Evolutionary conservation across 345 rosid species (phyloP).

Genomic region (Citrus maxima): DNA sequence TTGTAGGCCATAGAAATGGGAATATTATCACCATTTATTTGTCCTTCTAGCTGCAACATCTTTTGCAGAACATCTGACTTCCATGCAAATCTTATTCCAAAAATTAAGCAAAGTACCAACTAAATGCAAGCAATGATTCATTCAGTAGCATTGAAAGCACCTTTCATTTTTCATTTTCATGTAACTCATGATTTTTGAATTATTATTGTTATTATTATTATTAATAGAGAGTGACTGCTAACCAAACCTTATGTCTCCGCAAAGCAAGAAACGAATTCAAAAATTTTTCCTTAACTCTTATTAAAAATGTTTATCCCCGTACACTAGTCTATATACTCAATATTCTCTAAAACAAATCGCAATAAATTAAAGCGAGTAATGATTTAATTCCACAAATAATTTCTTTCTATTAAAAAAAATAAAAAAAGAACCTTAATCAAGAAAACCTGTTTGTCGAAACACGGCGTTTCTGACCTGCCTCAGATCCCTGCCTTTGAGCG

Average conservation of each 20-base stretch:
- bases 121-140: background rate
- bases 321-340: background rate
- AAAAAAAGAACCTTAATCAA: slow-evolving; percentile 43
- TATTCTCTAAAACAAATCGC: background rate
- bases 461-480: slow-evolving; percentile 81
- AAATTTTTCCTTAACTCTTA: background rate
- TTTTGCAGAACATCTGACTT: background rate
- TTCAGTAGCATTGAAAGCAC: background rate
- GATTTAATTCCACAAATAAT: background rate
- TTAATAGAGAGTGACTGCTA: background rate
- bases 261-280: background rate
- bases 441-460: slow-evolving; percentile 75
- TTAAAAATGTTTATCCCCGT: background rate
- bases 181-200: background rate
- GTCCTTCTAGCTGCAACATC: background rate
- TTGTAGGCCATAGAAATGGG: background rate
- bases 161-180: background rate
- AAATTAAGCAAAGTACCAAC: background rate
- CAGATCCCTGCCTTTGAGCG: slow-evolving; percentile 89
- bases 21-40: background rate
- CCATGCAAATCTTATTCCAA: background rate
- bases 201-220: too few relatives aligned
- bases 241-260: background rate
- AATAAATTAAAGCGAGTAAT: background rate
- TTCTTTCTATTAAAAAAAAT: background rate